Evolutionary conservation across 768 basidiomycete genomes (phyloP), one percentile per base, ranked within the genome.

Genomic region (Mycena sanguinolenta): DNA sequence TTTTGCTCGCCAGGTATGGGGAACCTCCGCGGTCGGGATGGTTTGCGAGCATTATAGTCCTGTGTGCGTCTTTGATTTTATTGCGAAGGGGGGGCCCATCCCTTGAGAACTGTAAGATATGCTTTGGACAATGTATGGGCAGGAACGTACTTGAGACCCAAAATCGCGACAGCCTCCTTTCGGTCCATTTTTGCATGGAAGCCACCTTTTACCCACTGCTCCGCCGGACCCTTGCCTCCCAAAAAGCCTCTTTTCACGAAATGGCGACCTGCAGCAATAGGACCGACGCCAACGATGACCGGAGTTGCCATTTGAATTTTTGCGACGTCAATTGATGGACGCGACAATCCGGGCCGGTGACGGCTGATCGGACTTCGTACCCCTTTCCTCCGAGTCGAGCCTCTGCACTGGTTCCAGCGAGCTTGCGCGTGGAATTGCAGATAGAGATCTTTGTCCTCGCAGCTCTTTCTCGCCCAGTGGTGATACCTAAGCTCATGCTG

Each of bases 1-100:
- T 97, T 87, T 99, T 99, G 77, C 95, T 96, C 16, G 98, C 97
- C 58, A 99, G 84, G 81, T 98, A 99, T 9, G 98, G 98, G n/a
- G 96, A 95, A 34, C 98, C 98, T 38, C 98, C 98, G 70, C 98
- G 88, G 85, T 99, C 98, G 14, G 98, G 98, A 83, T 99, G 98
- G 82, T 99, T 99, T 30, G 96, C 94, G 59, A 99, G 88, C 98
- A 99, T 99, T 74, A 99, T 94, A 39, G 93, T 90, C 64, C 97
- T 91, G 82, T 99, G 98, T 0, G 98, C 96, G 75, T 98, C 97
- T 83, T 98, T 98, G 67, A 98, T 79, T 79, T 86, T 90, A 62
- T 78, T 88, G n/a, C 89, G 88, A n/a, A 97, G 83, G 65, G 84
- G 85, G 13, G 94, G 87, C 21, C 91, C 90, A 72, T 99, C 97